Base-by-base conservation (phyloP, 1,139 yeast genomes). In the Saccharomyces uvarum region DNA sequence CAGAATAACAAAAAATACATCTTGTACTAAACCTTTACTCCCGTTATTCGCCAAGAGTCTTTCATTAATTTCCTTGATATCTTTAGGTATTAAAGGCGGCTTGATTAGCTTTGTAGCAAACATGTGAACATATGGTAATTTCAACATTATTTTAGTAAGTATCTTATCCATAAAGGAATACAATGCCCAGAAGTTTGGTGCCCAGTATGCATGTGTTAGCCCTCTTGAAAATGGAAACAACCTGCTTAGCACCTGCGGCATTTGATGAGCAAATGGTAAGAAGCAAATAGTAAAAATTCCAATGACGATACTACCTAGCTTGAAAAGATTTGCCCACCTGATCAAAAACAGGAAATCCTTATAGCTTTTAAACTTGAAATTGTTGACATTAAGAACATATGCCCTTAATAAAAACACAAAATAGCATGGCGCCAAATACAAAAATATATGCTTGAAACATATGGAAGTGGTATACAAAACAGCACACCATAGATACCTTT, bases 191-290 rank as follows among this genome's bases (percentile, higher is more conserved):
- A 90, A 75, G 64, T 93, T 93, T 3, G 99, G 99, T 0, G 99
- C 99, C 99, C 99, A 93, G 72, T 95, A 95, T 0, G 98, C 97
- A 70, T 95, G 99, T 4, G 97, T 93, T 46, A 95, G 77, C 1
- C 99, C 99, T 66, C 99, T 79, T 52, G 96, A 86, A 67, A 93
- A 93, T 4, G 99, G 99, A 71, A 93, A 93, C 46, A 95, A 72
- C 51, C 99, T 76, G 4, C 75, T 69, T 11, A 88, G 52, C 16
- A 93, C 72, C 59, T 88, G 82, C 1, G 88, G 86, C 52, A 87
- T 66, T 48, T 84, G 86, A 5, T 78, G 82, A 11, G 79, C 72
- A 66, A 90, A 90, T 0, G 99, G 99, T 0, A 78, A 88, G 73
- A 95, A 89, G 6, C 97, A 91, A 2, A 83, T 65, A 0, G 74